Evolutionary conservation across 164 flowering plant species (phyloP).

Genomic region (Buxus sempervirens): DNA sequence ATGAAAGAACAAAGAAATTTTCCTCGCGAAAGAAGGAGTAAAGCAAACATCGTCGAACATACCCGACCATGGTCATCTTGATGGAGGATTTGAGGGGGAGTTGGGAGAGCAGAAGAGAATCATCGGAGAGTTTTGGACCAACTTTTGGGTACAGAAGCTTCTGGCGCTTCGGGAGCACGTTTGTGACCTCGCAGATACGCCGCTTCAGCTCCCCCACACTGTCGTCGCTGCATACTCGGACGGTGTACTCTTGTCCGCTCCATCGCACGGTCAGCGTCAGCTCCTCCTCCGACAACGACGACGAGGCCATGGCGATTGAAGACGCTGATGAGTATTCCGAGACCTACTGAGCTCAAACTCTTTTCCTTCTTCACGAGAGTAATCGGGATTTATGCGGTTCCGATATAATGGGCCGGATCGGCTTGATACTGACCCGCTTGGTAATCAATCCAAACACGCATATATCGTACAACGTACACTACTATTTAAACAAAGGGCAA

Average conservation of each 20-base stretch:
- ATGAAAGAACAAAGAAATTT: no score
- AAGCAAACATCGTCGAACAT: slow-evolving; percentile 9
- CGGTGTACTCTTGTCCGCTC: slow-evolving; percentile 95
- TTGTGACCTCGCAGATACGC: slow-evolving; percentile 81
- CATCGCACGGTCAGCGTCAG: slow-evolving; percentile 84
- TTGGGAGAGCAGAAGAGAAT: slow-evolving; percentile 64
- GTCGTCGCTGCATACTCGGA: slow-evolving; percentile 91
- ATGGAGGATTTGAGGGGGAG: slow-evolving; percentile 76
- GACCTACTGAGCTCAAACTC: no score
- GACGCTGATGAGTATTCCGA: no score
- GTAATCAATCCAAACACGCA: no score
- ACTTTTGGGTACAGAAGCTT: slow-evolving; percentile 95
- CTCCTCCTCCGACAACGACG: slow-evolving; percentile 60
- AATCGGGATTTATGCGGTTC: no score
- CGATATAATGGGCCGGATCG: no score
- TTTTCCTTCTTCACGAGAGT: no score
- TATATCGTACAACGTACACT: no score
- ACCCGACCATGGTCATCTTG: slow-evolving; percentile 99
- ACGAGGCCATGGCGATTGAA: slow-evolving; percentile 23
- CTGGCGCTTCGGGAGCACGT: slow-evolving; percentile 90
- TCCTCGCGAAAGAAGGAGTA: background rate
- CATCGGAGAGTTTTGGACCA: slow-evolving; percentile 72
- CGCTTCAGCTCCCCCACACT: slow-evolving; percentile 87
- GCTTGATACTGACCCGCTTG: no score
- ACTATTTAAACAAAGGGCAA: no score